Evolutionary conservation across 768 basidiomycete genomes (phyloP).

Genomic region (Termitomyces sp.): DNA sequence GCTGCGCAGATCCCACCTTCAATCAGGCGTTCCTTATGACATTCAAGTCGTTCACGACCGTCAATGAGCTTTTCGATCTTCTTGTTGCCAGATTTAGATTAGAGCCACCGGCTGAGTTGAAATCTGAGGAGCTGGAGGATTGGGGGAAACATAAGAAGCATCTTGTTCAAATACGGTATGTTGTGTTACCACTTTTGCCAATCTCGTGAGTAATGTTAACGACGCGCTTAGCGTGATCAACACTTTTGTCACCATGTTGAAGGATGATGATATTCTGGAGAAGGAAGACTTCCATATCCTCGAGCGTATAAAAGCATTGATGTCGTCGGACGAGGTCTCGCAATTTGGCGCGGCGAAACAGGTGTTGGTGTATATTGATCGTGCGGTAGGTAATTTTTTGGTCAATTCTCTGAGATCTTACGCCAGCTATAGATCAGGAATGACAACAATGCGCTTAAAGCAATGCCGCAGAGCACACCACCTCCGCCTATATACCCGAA

Average conservation of each 20-base stretch:
- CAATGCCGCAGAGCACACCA: conserved; percentile 50
- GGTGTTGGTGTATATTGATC: conserved; percentile 67
- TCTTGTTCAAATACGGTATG: conserved; percentile 78
- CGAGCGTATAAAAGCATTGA: conserved; percentile 76
- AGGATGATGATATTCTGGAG: conserved; percentile 77
- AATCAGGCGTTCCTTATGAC: conserved; percentile 92
- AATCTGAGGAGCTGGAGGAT: conserved; percentile 54
- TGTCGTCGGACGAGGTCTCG: conserved; percentile 57
- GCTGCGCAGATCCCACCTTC: conserved; percentile 51
- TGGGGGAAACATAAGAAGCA: conserved; percentile 87
- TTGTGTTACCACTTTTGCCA: conserved; percentile 18
- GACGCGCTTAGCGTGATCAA: conserved; percentile 67
- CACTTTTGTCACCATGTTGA: conserved; percentile 84
- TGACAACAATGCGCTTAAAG: conserved; percentile 51
- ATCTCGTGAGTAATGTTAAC: background rate
- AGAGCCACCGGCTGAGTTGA: conserved; percentile 63
- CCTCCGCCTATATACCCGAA: conserved; percentile 76
- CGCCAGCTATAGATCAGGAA: conserved; percentile 33
- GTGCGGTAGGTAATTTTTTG: conserved; percentile 50
- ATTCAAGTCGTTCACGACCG: conserved; percentile 88
- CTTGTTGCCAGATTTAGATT: conserved; percentile 79
- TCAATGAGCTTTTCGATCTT: conserved; percentile 76
- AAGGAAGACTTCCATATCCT: conserved; percentile 83
- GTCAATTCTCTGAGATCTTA: background rate
- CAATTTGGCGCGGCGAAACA: conserved; percentile 70